phyloP scores from a whole-genome alignment of 2,329 filamentous ascomycete genomes.

The Emericellopsis atlantica region DNA sequence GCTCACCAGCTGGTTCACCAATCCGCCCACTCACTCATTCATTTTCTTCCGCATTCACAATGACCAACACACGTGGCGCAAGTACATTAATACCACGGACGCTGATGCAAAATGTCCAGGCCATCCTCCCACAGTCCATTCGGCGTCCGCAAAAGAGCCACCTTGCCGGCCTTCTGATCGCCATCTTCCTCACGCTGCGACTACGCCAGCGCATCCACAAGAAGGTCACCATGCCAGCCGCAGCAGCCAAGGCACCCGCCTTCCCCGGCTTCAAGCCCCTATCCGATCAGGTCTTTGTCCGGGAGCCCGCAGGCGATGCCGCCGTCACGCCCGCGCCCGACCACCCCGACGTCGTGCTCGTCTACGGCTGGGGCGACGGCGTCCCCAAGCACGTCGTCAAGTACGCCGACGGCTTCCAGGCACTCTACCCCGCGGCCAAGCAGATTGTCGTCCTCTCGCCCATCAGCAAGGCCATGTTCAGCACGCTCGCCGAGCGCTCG shows the following conservation, averaged over 20 bases:
- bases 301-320: slow-evolving; percentile 15
- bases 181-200: slow-evolving; percentile 1
- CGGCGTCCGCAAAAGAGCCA: background rate
- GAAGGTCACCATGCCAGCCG: background rate
- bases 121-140: too few species aligned
- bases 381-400: slow-evolving; percentile 40
- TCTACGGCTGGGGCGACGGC: slow-evolving; percentile 47
- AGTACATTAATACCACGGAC: too few species aligned
- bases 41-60: too few species aligned
- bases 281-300: slow-evolving; percentile 32
- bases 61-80: too few species aligned
- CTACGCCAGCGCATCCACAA: background rate
- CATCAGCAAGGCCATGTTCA: slow-evolving; percentile 32
- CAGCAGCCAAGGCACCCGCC: slow-evolving; percentile 8
- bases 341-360: slow-evolving; percentile 32
- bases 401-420: slow-evolving; percentile 37
- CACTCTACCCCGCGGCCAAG: slow-evolving; percentile 34
- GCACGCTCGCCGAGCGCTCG: slow-evolving; percentile 27
- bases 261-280: slow-evolving; percentile 33
- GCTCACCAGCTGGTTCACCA: too few species aligned
- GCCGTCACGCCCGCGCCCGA: slow-evolving; percentile 2
- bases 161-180: slow-evolving; percentile 2
- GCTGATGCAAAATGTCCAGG: too few species aligned
- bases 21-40: too few species aligned
- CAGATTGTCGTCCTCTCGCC: slow-evolving; percentile 38